A percentile compares a stretch with the other conserved stretches of the same genome.
These are phyloP conservation scores for Hyphodiscus sp. DNA, from an alignment of 2,329 filamentous ascomycete species.

Conservation along the genomic window DNA sequence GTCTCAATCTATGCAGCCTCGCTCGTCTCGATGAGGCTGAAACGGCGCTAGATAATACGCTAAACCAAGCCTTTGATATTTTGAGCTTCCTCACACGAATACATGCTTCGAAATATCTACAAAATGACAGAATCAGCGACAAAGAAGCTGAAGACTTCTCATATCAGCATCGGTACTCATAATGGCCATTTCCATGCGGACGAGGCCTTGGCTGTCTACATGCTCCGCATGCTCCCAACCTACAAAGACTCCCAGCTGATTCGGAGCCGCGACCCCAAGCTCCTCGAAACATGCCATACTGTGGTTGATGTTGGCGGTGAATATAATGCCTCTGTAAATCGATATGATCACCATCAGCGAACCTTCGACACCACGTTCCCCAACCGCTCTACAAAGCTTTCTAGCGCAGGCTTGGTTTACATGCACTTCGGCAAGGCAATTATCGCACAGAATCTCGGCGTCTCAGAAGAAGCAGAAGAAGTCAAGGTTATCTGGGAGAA, in stretches of 20 bases:
- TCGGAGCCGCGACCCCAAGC: constrained; percentile 77
- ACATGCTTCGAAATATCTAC: constrained; percentile 40
- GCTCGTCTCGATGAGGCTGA: no score
- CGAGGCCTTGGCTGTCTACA: constrained; percentile 92
- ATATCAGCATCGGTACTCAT: constrained; percentile 68
- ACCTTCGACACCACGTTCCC: constrained; percentile 84
- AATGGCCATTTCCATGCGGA: constrained; percentile 99
- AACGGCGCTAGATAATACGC: no score
- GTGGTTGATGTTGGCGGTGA: constrained; percentile 97
- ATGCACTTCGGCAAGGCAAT: constrained; percentile 89
- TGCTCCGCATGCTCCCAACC: constrained; percentile 80
- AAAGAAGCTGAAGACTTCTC: constrained; percentile 78
- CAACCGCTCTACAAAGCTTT: constrained; percentile 77
- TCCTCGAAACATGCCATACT: constrained; percentile 79
- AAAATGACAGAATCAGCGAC: constrained; percentile 64
- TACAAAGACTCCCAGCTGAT: constrained; percentile 71
- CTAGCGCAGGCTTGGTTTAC: constrained; percentile 88
- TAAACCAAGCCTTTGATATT: no score
- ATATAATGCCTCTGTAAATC: constrained; percentile 69
- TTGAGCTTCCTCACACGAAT: no score
- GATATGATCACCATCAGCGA: constrained; percentile 97
- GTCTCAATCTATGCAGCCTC: no score
- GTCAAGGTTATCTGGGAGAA: constrained; percentile 76
- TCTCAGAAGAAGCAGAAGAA: constrained; percentile 55
- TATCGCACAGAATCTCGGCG: constrained; percentile 61